Evolutionary conservation across 192 early-diverging fungal genomes (phyloP), one percentile per base, ranked within the genome.

Genomic region (Rhizoclosmatium globosum): DNA sequence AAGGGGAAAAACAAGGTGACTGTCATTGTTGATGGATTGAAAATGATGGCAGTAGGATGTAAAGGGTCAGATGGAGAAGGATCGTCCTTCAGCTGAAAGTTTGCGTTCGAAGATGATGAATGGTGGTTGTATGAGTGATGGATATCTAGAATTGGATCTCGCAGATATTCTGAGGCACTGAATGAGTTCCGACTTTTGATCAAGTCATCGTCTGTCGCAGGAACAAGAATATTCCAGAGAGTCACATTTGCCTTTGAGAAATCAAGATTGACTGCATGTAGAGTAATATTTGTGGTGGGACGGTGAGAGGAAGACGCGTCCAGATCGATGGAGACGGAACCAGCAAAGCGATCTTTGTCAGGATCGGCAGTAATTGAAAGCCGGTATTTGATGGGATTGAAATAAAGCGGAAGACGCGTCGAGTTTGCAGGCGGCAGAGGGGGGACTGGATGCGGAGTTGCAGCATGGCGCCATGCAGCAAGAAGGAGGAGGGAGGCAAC

Each of bases 1-100:
- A 21, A 19, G 39, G 41, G 43, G 47, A 75, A 75, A 9, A 64
- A 1, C 9, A 75, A 44, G 17, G 61, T 75, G 74, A 75, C 60
- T 45, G 21, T 23, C 2, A 66, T 60, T n/a, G 42, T 39, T 11
- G 43, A n/a, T 38, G 58, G 41, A 65, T 61, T 23, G 60, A 43
- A 65, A n/a, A 65, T 9, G 31, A 75, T 9, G 15, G 9, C 15
- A 19, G 62, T 19, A 15, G 74, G 74, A 47, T 42, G 7, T 72
- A 58, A 50, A 15, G 15, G 53, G 31, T 31, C 31, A 39, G 3
- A 9, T 11, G 23, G 9, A 42, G 31, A 31, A 31, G 31, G 31
- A 31, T 53, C 71, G 50, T 53, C 38, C 21, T 31, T 31, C 31
- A 31, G 31, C 31, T 31, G 31, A 31, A 31, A 31, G 31, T 31